Percentiles rank a stretch among this genome's conserved stretches.
Evolutionary conservation across 768 basidiomycete species (phyloP).

Genomic region (Naganishia antarctica): DNA sequence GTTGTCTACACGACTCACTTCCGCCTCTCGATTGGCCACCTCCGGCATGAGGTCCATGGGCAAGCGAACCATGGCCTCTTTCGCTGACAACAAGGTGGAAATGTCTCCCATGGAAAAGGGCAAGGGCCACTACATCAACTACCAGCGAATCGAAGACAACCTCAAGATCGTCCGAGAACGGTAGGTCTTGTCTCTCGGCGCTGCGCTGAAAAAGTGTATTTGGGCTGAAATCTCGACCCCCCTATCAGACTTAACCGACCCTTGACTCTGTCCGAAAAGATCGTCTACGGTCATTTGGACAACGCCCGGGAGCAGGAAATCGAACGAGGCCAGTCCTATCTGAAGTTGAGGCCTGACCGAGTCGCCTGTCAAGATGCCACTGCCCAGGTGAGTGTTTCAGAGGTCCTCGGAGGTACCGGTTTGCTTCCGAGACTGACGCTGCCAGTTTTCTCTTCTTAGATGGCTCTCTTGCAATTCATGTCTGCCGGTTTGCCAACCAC

Average conservation of each 20-base stretch:
- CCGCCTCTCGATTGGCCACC: constrained; percentile 23
- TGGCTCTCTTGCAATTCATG: constrained; percentile 99
- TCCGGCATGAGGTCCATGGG: constrained; percentile 15
- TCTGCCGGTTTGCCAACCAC: constrained; percentile 97
- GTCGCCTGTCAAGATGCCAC: constrained; percentile 55
- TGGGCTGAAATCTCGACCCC: neutral
- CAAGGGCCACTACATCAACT: constrained; percentile 52
- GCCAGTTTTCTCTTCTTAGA: constrained; percentile 55
- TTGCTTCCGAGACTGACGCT: neutral
- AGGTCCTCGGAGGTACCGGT: neutral
- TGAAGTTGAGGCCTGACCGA: constrained; percentile 90
- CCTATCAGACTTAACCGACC: constrained; percentile 71
- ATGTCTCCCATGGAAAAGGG: constrained; percentile 50
- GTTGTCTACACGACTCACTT: constrained; percentile 27
- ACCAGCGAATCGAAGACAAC: constrained; percentile 88
- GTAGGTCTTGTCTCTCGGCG: constrained; percentile 50
- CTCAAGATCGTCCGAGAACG: constrained; percentile 77
- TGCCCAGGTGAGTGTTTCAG: constrained; percentile 42
- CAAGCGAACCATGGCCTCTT: constrained; percentile 27
- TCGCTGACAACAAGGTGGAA: constrained; percentile 46
- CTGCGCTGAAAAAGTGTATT: neutral
- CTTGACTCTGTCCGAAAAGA: constrained; percentile 90
- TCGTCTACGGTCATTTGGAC: constrained; percentile 77
- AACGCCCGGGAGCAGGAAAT: constrained; percentile 50
- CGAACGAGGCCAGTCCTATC: constrained; percentile 83